Percentiles rank a stretch among this genome's conserved stretches.
These are phyloP conservation scores for Domatiomyces globalis DNA, from an alignment of 2,329 filamentous ascomycete species.

Conservation along the genomic window DNA sequence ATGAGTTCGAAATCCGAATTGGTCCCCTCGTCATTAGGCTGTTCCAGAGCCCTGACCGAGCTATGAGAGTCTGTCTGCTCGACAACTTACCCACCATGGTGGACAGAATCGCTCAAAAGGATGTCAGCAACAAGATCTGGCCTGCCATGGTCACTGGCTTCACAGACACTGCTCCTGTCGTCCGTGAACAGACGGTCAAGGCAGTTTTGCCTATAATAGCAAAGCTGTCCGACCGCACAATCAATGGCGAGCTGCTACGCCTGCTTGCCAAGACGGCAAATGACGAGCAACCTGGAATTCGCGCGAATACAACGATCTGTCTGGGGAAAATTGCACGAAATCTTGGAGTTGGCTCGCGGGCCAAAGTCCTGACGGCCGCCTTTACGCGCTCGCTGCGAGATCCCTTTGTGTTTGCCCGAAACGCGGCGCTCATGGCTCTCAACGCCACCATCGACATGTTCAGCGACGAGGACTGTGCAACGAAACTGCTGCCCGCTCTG, in stretches of 20 bases:
- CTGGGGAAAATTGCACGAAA: constrained; percentile 91
- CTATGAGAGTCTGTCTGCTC: constrained; percentile 76
- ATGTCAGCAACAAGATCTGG: constrained; percentile 93
- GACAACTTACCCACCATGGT: constrained; percentile 87
- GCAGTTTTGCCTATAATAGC: constrained; percentile 74
- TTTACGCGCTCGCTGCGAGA: constrained; percentile 82
- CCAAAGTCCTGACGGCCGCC: constrained; percentile 84
- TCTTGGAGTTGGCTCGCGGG: constrained; percentile 57
- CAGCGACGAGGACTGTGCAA: constrained; percentile 75
- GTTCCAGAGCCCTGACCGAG: constrained; percentile 82
- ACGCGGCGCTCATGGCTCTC: constrained; percentile 74
- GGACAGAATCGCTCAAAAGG: constrained; percentile 70
- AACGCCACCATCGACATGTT: constrained; percentile 77
- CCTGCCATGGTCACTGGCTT: constrained; percentile 92
- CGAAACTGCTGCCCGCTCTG: constrained; percentile 66
- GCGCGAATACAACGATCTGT: constrained; percentile 96
- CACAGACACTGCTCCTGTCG: constrained; percentile 75
- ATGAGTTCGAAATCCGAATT: constrained; percentile 76
- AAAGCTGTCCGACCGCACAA: constrained; percentile 80
- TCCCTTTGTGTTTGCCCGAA: constrained; percentile 86
- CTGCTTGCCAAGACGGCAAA: constrained; percentile 92
- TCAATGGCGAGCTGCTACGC: constrained; percentile 84
- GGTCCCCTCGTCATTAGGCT: constrained; percentile 75
- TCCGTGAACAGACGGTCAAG: constrained; percentile 91
- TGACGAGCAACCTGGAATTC: constrained; percentile 90